Conservation (phyloP, 495 filamentous ascomycete species). For the Aspergillus homomorphus region DNA sequence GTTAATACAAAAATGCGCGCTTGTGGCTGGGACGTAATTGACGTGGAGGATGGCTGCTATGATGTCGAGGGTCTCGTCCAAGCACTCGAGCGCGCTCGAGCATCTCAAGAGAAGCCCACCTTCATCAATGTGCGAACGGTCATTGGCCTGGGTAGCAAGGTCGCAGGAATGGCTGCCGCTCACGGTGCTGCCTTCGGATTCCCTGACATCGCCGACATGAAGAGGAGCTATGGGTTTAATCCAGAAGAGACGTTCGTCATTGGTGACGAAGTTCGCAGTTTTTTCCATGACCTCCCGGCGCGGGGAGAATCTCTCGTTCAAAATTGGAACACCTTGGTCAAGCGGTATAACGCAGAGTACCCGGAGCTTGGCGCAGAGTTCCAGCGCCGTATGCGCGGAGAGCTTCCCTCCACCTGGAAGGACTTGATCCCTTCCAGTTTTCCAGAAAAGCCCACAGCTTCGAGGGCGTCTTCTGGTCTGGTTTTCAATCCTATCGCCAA, state of each 20-base stretch:
- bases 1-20: slow-evolving; percentile 58
- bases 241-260: slow-evolving; percentile 46
- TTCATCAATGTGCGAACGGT: slow-evolving; percentile 60
- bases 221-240: slow-evolving; percentile 45
- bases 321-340: slow-evolving; percentile 46
- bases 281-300: slow-evolving; percentile 43
- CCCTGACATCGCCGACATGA: slow-evolving; percentile 46
- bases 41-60: slow-evolving; percentile 51
- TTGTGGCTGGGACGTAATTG: slow-evolving; percentile 55
- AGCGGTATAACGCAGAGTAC: slow-evolving; percentile 36
- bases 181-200: slow-evolving; percentile 52
- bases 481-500: slow-evolving; percentile 50
- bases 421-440: slow-evolving; percentile 43
- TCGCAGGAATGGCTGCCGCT: slow-evolving; percentile 46
- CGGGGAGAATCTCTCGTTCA: slow-evolving; percentile 39
- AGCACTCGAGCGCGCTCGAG: slow-evolving; percentile 44
- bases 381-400: slow-evolving; percentile 42
- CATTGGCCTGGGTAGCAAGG: slow-evolving; percentile 53
- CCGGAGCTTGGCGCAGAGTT: slow-evolving; percentile 50
- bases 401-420: slow-evolving; percentile 43
- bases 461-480: slow-evolving; percentile 47
- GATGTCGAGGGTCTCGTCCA: slow-evolving; percentile 50
- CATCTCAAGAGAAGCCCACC: slow-evolving; percentile 47
- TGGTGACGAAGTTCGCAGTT: slow-evolving; percentile 42
- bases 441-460: slow-evolving; percentile 46